Evolutionary conservation across 139 green algal species (phyloP).

Genomic region (Micromonas pusilla): DNA sequence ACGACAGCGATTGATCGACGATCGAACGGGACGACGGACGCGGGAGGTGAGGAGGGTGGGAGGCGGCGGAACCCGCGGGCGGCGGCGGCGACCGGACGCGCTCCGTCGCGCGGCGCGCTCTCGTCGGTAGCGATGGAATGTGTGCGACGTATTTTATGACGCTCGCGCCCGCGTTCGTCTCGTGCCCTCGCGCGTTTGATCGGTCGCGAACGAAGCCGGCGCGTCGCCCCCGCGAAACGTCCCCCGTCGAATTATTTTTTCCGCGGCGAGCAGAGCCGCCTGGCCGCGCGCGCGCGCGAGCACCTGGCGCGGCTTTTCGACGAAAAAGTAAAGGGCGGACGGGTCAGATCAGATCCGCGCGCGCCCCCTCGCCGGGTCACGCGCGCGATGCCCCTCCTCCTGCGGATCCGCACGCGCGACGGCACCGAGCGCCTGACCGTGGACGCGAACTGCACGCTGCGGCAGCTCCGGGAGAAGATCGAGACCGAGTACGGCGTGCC

Average conservation of each 20-base stretch:
- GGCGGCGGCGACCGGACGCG: too few species aligned
- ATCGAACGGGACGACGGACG: not conserved
- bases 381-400: slow-evolving; percentile 26
- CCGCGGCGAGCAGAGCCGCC: too few species aligned
- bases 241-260: too few species aligned
- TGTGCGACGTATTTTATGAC: not conserved
- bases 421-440: slow-evolving; percentile 37
- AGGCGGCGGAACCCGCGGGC: too few species aligned
- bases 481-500: slow-evolving; percentile 17
- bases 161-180: not conserved
- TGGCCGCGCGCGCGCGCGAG: too few species aligned
- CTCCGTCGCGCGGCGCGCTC: too few species aligned
- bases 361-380: too few species aligned
- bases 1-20: not conserved
- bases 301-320: too few species aligned
- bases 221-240: not conserved
- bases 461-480: slow-evolving; percentile 20
- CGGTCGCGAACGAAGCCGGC: not conserved
- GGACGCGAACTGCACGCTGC: slow-evolving; percentile 18
- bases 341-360: too few species aligned
- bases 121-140: not conserved
- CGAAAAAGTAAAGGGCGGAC: too few species aligned
- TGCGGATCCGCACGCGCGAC: slow-evolving; percentile 31
- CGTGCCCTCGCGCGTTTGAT: not conserved
- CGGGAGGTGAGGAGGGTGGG: too few species aligned